Conservation (phyloP, 192 early-diverging fungal genomes). For the Haplosporangium gracile region DNA sequence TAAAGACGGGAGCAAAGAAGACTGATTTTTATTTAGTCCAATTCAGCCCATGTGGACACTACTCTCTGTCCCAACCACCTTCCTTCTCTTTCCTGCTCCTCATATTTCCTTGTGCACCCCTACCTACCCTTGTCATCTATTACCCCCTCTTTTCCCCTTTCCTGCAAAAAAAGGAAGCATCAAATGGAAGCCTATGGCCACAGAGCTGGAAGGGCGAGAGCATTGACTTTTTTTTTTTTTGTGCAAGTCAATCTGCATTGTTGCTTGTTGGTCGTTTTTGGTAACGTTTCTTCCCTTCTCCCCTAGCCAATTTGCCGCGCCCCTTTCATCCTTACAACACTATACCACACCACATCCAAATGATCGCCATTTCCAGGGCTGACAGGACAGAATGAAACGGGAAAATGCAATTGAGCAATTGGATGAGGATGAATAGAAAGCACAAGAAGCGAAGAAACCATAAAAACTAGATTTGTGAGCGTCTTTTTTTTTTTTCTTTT, state of each 20-base stretch:
- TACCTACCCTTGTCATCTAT: not conserved
- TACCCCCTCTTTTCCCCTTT: not conserved
- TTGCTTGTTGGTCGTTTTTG: not conserved
- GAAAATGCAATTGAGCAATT: not conserved
- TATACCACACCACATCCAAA: not conserved
- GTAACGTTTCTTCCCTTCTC: not conserved
- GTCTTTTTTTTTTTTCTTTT: not conserved
- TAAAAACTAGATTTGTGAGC: not conserved
- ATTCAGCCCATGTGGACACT: not conserved
- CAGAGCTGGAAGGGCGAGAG: not conserved
- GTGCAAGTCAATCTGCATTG: not conserved
- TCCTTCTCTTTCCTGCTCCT: not conserved
- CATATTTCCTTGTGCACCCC: not conserved
- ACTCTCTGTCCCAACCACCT: not conserved
- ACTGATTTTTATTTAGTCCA: not conserved
- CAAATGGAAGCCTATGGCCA: not conserved
- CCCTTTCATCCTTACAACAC: not conserved
- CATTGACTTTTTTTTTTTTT: not conserved
- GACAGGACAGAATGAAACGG: not conserved
- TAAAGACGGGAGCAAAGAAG: not conserved
- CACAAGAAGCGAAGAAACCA: not conserved
- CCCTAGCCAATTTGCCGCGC: not conserved
- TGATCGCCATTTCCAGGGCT: not conserved
- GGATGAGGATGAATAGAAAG: not conserved
- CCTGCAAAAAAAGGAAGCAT: not conserved